These are phyloP conservation scores for Botryosphaeria dothidea DNA, from an alignment of 2,329 filamentous ascomycete genomes.

Conservation along the genomic window DNA sequence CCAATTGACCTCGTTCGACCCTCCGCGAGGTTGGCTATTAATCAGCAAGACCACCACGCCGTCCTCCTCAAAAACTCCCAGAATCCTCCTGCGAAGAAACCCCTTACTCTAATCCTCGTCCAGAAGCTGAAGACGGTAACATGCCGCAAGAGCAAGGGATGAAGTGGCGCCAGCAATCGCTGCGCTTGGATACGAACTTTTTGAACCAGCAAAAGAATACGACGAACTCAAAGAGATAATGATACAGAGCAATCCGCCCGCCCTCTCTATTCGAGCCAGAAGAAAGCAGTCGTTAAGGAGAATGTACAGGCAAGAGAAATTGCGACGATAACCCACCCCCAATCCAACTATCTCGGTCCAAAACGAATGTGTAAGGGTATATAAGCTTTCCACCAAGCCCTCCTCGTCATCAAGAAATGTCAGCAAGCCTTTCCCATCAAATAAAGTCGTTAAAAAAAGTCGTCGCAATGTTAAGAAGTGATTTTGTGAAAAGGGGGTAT, in stretches of 20 bases:
- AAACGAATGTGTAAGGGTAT: constrained; percentile 4
- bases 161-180: neutral
- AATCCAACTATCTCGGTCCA: neutral
- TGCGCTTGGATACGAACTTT: neutral
- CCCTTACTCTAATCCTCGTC: neutral
- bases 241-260: neutral
- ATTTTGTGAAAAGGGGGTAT: neutral
- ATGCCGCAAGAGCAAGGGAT: neutral
- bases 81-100: neutral
- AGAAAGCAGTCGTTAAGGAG: neutral
- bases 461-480: neutral
- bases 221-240: neutral
- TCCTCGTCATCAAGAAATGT: neutral
- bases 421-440: constrained; percentile 1
- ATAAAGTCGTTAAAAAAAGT: neutral
- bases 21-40: neutral
- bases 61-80: neutral
- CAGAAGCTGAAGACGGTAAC: neutral
- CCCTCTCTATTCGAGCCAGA: neutral
- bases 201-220: neutral
- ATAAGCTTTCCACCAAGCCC: neutral
- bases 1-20: neutral
- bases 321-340: neutral
- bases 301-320: neutral
- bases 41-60: neutral